Base-by-base conservation (phyloP, 208 protist genomes). In the Acanthamoeba triangularis region DNA sequence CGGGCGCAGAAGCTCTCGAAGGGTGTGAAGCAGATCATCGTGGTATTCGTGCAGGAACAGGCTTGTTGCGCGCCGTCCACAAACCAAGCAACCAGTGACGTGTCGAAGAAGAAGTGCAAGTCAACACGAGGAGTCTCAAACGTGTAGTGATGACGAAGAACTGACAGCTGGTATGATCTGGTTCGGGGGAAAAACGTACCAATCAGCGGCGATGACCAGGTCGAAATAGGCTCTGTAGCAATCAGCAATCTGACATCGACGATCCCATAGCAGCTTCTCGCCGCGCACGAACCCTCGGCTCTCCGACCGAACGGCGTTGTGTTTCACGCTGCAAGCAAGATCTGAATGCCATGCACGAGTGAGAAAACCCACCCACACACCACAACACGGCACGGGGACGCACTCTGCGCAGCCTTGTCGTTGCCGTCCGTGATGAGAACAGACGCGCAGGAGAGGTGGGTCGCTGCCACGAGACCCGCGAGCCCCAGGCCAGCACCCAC, bases 341-440 rank as follows among this genome's bases (percentile, higher is more conserved):
- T 74, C 65, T 74, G 65, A 49, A 49, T 49, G 11, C 14, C 13
- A 14, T 49, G 44, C 44, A 14, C 14, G 3, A 14, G 54, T 25
- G 54, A 61, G 54, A 0, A 18, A 25, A 61, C 5, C n/a, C n/a
- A n/a, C n/a, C n/a, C 54, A 23, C 54, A 59, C 54, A 23, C 18
- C 0, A 65, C 59, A 10, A 65, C 59, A 65, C 59, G 59, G 8
- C 23, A 25, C 59, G 30, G 20, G 7, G 23, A 61, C 80, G 80
- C 14, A 88, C 80, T 88, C 11, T 59, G 49, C 5, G 30, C 30
- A 4, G 80, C 80, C 33, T 63, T 88, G 13, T 88, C 80, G 80
- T 88, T 88, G 16, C 80, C 80, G 23, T 88, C 80, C 4, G 80
- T 88, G 80, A 88, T 88, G 49, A 88, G 49, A 5, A 88, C 80